Evolutionary conservation across 352 stramenopile genomes (phyloP).

Genomic region (Phytophthora cryptogea): DNA sequence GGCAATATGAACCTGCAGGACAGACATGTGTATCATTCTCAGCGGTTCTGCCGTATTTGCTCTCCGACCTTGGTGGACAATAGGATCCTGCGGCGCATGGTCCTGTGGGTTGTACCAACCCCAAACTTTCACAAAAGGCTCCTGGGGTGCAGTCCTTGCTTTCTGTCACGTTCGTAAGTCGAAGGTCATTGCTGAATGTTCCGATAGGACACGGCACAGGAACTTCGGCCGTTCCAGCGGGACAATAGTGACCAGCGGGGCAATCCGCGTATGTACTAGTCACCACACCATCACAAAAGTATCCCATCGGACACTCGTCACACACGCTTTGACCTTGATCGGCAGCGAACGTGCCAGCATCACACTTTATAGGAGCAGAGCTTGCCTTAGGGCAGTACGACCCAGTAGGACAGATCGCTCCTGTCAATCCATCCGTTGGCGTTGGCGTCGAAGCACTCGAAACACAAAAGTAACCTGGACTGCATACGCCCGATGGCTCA

Average conservation of each 20-base stretch:
- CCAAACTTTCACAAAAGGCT: slow-evolving; percentile 45
- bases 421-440: slow-evolving; percentile 50
- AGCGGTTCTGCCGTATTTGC: slow-evolving; percentile 43
- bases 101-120: slow-evolving; percentile 30
- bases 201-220: slow-evolving; percentile 65
- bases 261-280: slow-evolving; percentile 53
- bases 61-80: slow-evolving; percentile 51
- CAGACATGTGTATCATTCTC: slow-evolving; percentile 54
- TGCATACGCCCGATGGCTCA: slow-evolving; percentile 59
- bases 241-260: slow-evolving; percentile 54
- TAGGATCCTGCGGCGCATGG: slow-evolving; percentile 60
- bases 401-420: slow-evolving; percentile 54
- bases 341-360: slow-evolving; percentile 43
- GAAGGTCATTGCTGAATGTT: slow-evolving; percentile 57
- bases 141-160: slow-evolving; percentile 50
- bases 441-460: slow-evolving; percentile 43
- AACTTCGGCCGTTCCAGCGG: slow-evolving; percentile 38
- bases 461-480: slow-evolving; percentile 85
- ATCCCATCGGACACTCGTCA: slow-evolving; percentile 57
- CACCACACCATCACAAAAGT: slow-evolving; percentile 61
- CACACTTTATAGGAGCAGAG: slow-evolving; percentile 49
- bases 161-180: slow-evolving; percentile 40
- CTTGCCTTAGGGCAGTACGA: slow-evolving; percentile 65
- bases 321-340: slow-evolving; percentile 37
- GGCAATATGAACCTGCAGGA: slow-evolving; percentile 76